These are phyloP conservation scores for Phytophthora hibernalis DNA, from an alignment of 352 stramenopile species.

Conservation along the genomic window DNA sequence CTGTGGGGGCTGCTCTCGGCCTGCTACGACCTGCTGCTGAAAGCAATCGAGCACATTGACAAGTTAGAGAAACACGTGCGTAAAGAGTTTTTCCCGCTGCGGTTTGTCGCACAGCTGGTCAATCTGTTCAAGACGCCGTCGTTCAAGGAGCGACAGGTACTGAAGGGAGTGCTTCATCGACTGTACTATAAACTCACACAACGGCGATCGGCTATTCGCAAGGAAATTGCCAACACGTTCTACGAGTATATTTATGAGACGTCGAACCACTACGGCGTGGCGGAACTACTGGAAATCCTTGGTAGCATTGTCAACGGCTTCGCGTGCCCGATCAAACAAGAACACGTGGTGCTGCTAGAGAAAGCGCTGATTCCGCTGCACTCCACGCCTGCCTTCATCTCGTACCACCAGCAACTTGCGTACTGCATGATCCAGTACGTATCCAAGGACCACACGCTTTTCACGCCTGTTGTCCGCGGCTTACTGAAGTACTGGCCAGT, in stretches of 20 bases:
- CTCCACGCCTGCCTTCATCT: conserved; percentile 85
- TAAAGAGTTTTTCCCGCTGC: conserved; percentile 86
- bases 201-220: conserved; percentile 85
- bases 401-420: conserved; percentile 89
- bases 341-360: conserved; percentile 87
- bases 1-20: conserved; percentile 81
- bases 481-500: conserved; percentile 89
- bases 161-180: conserved; percentile 88
- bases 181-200: conserved; percentile 93
- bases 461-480: conserved; percentile 80
- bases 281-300: conserved; percentile 88
- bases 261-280: conserved; percentile 88
- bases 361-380: conserved; percentile 88
- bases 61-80: conserved; percentile 89
- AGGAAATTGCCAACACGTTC: conserved; percentile 89
- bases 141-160: conserved; percentile 86
- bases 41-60: conserved; percentile 90
- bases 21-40: conserved; percentile 84
- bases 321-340: conserved; percentile 89
- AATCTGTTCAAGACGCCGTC: conserved; percentile 89
- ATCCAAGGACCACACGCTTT: conserved; percentile 88
- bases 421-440: conserved; percentile 93
- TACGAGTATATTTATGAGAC: conserved; percentile 95
- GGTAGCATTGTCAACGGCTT: conserved; percentile 92
- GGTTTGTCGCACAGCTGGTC: conserved; percentile 84